Percentiles rank a stretch among this genome's conserved stretches.
Conservation (phyloP, 805 yeast species). For the Lipomyces spencermartinsiae region DNA sequence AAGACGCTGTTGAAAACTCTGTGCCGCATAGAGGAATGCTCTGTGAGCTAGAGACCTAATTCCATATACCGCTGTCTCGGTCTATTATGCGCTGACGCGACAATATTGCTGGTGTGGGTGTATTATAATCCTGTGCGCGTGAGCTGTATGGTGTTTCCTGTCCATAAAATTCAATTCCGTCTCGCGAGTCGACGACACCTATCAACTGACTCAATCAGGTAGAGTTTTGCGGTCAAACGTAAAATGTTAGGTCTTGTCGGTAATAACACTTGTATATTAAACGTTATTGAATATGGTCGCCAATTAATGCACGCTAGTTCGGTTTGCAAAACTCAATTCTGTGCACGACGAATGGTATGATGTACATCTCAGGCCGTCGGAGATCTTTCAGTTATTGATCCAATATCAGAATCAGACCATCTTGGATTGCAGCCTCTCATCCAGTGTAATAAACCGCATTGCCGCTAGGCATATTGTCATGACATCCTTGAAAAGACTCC, state of each 20-base stretch:
- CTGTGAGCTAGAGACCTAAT: neutral
- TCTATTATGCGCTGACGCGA: neutral
- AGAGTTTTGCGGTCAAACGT: neutral
- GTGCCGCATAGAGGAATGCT: slow-evolving; percentile 1
- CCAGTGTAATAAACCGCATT: neutral
- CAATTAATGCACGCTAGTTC: neutral
- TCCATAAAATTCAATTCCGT: too few species aligned
- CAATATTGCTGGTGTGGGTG: neutral
- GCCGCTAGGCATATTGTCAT: neutral
- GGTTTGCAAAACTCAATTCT: neutral
- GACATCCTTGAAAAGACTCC: slow-evolving; percentile 17
- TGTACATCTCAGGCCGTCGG: too few species aligned
- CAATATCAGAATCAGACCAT: neutral
- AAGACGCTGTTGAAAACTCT: slow-evolving; percentile 3
- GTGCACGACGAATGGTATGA: neutral
- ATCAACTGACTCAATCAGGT: neutral
- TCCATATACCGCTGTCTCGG: slow-evolving; percentile 1
- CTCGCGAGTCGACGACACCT: too few species aligned
- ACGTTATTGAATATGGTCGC: neutral
- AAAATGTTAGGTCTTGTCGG: neutral
- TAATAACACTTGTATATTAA: neutral
- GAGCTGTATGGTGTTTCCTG: too few species aligned
- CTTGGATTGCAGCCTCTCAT: neutral
- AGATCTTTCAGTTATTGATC: too few species aligned
- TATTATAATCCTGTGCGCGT: neutral